Percentiles rank a stretch among this genome's conserved stretches.
phyloP scores from a whole-genome alignment of 257 asterid species.

The Solanum rostratum region DNA sequence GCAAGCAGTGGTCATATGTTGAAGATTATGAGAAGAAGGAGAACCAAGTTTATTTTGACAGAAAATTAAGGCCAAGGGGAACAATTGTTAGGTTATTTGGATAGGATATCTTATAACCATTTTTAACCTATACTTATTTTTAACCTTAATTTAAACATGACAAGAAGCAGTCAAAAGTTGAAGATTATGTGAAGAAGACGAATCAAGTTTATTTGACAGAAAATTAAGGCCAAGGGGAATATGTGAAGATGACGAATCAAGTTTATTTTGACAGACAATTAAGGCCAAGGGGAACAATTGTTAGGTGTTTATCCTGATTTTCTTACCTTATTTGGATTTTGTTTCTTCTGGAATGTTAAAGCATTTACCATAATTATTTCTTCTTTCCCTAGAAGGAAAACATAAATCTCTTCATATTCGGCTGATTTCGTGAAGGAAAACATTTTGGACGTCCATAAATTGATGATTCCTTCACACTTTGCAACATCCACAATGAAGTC shows the following conservation, averaged over 20 bases:
- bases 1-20: no score
- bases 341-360: neutral
- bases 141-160: neutral
- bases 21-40: no score
- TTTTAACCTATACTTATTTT: neutral
- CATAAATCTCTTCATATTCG: neutral
- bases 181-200: neutral
- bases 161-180: neutral
- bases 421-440: neutral
- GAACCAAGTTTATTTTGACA: no score
- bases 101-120: no score
- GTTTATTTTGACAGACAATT: neutral
- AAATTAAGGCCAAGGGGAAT: no score
- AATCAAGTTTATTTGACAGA: neutral
- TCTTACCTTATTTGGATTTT: neutral
- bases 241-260: no score
- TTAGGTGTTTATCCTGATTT: neutral
- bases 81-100: no score
- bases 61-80: no score
- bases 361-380: neutral
- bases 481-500: neutral
- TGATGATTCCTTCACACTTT: neutral
- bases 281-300: neutral
- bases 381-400: neutral
- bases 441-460: neutral